phyloP scores from a whole-genome alignment of 805 yeast genomes.

The Nakazawaea anatomiae region DNA sequence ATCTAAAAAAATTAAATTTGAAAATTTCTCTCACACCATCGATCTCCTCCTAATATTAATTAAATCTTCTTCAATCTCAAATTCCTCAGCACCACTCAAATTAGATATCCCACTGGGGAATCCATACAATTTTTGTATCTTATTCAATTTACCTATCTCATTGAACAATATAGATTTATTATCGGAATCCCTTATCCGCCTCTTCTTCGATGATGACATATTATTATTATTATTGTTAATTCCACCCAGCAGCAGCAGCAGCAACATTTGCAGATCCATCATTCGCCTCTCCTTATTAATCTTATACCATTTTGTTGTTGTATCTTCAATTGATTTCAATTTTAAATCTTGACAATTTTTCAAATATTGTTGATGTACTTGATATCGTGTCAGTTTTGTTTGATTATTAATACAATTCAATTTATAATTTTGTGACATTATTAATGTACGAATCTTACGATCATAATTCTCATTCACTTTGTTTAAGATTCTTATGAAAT shows the following conservation, averaged over 20 bases:
- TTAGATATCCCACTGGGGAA: conserved; percentile 78
- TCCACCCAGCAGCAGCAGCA: neutral
- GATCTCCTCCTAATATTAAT: conserved; percentile 46
- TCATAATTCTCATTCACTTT: conserved; percentile 72
- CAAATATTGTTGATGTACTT: conserved; percentile 77
- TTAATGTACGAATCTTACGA: conserved; percentile 42
- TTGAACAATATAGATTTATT: conserved; percentile 46
- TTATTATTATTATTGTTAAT: neutral
- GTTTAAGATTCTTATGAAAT: conserved; percentile 63
- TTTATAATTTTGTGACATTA: conserved; percentile 50
- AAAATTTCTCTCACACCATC: neutral
- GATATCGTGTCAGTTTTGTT: conserved; percentile 72
- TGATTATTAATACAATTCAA: conserved; percentile 73
- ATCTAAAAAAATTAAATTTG: neutral
- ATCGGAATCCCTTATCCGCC: conserved; percentile 24
- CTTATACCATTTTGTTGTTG: conserved; percentile 87
- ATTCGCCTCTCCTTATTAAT: conserved; percentile 83
- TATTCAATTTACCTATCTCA: conserved; percentile 66
- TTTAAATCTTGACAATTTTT: conserved; percentile 65
- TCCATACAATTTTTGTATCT: conserved; percentile 61
- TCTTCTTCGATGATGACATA: conserved; percentile 9
- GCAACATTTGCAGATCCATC: conserved; percentile 46
- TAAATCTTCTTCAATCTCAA: conserved; percentile 74
- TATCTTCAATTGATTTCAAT: conserved; percentile 54
- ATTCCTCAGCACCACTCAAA: conserved; percentile 54